These are phyloP conservation scores for Sclerotinia trifoliorum DNA, from an alignment of 2,329 filamentous ascomycete genomes.

Conservation along the genomic window DNA sequence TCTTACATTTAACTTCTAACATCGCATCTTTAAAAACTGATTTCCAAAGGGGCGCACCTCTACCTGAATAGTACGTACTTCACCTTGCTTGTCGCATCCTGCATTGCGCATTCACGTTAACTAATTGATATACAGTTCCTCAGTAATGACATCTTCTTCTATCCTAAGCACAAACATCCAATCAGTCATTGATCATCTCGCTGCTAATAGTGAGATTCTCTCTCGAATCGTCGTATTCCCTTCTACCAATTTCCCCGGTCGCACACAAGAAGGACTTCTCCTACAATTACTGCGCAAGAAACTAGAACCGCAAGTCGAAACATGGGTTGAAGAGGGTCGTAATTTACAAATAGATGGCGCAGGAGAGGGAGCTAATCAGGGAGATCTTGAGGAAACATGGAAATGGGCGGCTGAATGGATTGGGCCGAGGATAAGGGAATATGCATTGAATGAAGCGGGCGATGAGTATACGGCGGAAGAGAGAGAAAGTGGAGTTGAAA, in stretches of 20 bases:
- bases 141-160: slow-evolving; percentile 67
- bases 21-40: slow-evolving; percentile 63
- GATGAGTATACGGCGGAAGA: slow-evolving; percentile 73
- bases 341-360: slow-evolving; percentile 41
- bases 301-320: slow-evolving; percentile 73
- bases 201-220: slow-evolving; percentile 65
- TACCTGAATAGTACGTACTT: slow-evolving; percentile 61
- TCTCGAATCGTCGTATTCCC: slow-evolving; percentile 71
- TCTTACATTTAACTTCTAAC: slow-evolving; percentile 67
- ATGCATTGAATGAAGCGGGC: slow-evolving; percentile 49
- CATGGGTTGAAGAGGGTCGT: slow-evolving; percentile 65
- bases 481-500: slow-evolving; percentile 62
- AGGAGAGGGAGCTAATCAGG: slow-evolving; percentile 39
- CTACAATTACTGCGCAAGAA: slow-evolving; percentile 77
- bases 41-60: slow-evolving; percentile 60
- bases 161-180: slow-evolving; percentile 71
- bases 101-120: slow-evolving; percentile 22
- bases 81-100: background rate
- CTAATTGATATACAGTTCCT: slow-evolving; percentile 51
- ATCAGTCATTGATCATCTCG: slow-evolving; percentile 63
- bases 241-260: slow-evolving; percentile 70
- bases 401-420: slow-evolving; percentile 43
- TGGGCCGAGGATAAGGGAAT: slow-evolving; percentile 44
- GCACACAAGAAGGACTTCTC: slow-evolving; percentile 64
- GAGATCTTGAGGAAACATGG: slow-evolving; percentile 61